A percentile compares a stretch with the other conserved stretches of the same genome.
Evolutionary conservation across 306 rosid genomes (phyloP).

Genomic region (Vicia villosa): DNA sequence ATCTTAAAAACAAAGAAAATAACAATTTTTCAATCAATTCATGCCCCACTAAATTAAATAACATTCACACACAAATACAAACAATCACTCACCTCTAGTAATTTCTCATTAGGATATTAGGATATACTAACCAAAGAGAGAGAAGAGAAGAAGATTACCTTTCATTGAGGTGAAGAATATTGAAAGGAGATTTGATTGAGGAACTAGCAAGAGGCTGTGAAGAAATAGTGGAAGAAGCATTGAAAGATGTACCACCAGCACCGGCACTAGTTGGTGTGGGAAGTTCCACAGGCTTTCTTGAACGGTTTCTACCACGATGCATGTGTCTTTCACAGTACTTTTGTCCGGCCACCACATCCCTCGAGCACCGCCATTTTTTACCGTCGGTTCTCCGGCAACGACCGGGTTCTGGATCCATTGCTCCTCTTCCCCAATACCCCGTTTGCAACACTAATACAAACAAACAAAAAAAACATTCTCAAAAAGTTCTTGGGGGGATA

Average conservation of each 20-base stretch:
- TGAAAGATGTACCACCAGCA: constrained; percentile 35
- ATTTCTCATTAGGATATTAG: neutral
- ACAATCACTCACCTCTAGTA: neutral
- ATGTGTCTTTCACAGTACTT: constrained; percentile 98
- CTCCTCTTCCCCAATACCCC: constrained; percentile 87
- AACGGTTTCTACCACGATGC: constrained; percentile 98
- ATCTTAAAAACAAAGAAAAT: constrained; percentile 11
- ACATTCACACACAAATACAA: neutral
- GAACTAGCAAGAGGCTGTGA: constrained; percentile 44
- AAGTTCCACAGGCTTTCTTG: constrained; percentile 99
- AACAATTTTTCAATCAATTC: neutral
- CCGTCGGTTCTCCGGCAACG: constrained; percentile 97
- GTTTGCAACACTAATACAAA: constrained; percentile 64
- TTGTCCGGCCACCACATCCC: constrained; percentile 94
- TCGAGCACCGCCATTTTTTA: constrained; percentile 97
- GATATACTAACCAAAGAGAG: neutral
- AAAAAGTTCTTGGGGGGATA: too few relatives aligned
- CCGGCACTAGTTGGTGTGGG: constrained; percentile 52
- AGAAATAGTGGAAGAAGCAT: constrained; percentile 36
- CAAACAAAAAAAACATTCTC: constrained; percentile 22
- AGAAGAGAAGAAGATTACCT: constrained; percentile 45
- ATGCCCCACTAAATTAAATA: constrained; percentile 30
- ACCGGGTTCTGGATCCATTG: constrained; percentile 99
- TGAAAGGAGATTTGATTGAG: constrained; percentile 63
- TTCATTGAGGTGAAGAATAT: constrained; percentile 61